A percentile compares a stretch with the other conserved stretches of the same genome.
Conservation (phyloP, 768 basidiomycete species). For the Macrocybe gigantea region DNA sequence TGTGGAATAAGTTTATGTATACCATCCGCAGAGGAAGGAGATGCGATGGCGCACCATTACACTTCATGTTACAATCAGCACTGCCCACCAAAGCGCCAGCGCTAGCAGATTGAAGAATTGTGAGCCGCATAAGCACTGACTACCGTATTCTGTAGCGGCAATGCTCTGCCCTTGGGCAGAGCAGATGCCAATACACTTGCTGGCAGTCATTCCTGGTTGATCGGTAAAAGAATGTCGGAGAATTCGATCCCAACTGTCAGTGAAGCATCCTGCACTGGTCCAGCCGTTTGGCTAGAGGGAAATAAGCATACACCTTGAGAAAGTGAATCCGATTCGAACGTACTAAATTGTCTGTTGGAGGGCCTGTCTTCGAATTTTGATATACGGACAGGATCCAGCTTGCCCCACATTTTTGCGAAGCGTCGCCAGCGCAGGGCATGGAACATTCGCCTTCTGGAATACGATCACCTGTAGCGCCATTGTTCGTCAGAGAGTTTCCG, state of each 20-base stretch:
- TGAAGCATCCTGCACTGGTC: conserved; percentile 26
- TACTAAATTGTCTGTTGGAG: background rate
- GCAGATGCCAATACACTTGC: conserved; percentile 22
- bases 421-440: conserved; percentile 11
- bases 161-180: conserved; percentile 19
- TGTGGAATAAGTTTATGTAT: conserved; percentile 3
- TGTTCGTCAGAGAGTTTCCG: conserved; percentile 21
- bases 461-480: conserved; percentile 22
- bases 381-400: conserved; percentile 14
- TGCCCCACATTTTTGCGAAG: conserved; percentile 10
- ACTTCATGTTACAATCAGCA: conserved; percentile 22
- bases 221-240: conserved; percentile 17
- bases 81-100: conserved; percentile 11
- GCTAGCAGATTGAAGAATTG: conserved; percentile 16
- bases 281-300: conserved; percentile 9
- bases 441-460: conserved; percentile 16
- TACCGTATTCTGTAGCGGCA: conserved; percentile 28
- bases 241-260: conserved; percentile 21
- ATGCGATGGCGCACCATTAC: conserved; percentile 20
- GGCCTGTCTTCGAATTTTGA: conserved; percentile 5
- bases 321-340: background rate
- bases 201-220: conserved; percentile 22
- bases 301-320: background rate
- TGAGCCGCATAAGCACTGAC: conserved; percentile 29
- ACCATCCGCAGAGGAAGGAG: background rate